Percentiles rank a stretch among this genome's conserved stretches.
phyloP scores from a whole-genome alignment of 2,329 filamentous ascomycete species.

The Diplocarpon rosae region DNA sequence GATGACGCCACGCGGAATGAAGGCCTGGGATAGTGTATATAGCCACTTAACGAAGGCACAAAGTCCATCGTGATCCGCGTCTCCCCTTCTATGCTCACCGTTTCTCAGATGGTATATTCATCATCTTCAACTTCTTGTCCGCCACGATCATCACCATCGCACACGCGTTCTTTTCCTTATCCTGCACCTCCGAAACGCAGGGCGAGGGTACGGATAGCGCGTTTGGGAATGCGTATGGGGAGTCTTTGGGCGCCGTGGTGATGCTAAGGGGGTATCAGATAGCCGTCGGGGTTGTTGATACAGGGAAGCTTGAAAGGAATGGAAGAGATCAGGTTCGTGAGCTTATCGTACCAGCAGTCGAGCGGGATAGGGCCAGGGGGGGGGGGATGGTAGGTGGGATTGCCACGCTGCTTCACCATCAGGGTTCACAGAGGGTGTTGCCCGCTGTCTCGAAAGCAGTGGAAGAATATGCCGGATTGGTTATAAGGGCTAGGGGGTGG shows the following conservation, averaged over 20 bases:
- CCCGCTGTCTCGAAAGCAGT: too few species aligned
- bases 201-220: constrained; percentile 61
- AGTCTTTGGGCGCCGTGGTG: not conserved
- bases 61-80: constrained; percentile 16
- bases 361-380: too few species aligned
- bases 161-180: constrained; percentile 52
- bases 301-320: too few species aligned
- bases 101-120: constrained; percentile 7
- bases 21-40: not conserved
- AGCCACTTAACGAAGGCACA: not conserved
- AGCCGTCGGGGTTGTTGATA: too few species aligned
- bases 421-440: too few species aligned
- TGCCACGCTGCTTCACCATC: too few species aligned
- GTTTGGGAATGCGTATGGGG: constrained; percentile 18
- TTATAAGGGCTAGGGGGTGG: too few species aligned
- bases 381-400: too few species aligned
- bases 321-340: too few species aligned
- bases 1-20: not conserved
- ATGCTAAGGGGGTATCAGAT: too few species aligned
- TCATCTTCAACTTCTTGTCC: constrained; percentile 34
- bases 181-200: constrained; percentile 65
- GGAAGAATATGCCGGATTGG: too few species aligned
- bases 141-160: constrained; percentile 55
- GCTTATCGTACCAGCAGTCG: too few species aligned
- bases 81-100: constrained; percentile 16